A percentile compares a stretch with the other conserved stretches of the same genome.
Evolutionary conservation across 148 eudicot species (phyloP).

Genomic region (Polygonum aviculare): DNA sequence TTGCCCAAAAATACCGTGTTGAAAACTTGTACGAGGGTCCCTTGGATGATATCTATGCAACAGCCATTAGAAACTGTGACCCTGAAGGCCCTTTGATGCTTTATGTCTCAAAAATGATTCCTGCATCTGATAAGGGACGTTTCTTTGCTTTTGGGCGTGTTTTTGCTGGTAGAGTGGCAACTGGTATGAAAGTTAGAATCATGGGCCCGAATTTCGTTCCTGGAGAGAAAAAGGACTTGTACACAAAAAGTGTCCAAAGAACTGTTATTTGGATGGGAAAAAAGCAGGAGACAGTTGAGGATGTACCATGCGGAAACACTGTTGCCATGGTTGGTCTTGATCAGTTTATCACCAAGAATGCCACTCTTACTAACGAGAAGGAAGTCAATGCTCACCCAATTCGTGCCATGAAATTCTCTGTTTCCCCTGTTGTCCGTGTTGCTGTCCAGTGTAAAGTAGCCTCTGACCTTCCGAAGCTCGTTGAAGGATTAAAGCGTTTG

Average conservation of each 20-base stretch:
- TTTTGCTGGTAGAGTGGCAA: conserved; percentile 59
- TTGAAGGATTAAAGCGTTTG: conserved; percentile 71
- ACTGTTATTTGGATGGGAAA: conserved; percentile 91
- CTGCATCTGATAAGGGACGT: conserved; percentile 66
- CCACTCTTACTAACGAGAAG: conserved; percentile 71
- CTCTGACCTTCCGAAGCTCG: conserved; percentile 81
- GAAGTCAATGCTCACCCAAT: conserved; percentile 82
- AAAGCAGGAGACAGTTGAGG: conserved; percentile 84
- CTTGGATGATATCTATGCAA: conserved; percentile 43
- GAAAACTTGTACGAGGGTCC: conserved; percentile 46
- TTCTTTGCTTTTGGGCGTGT: conserved; percentile 82
- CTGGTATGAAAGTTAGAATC: conserved; percentile 82
- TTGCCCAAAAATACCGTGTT: conserved; percentile 48
- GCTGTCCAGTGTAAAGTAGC: conserved; percentile 90
- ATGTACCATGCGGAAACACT: conserved; percentile 81
- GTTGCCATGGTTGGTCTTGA: conserved; percentile 82
- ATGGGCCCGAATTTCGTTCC: conserved; percentile 86
- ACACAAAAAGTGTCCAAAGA: conserved; percentile 67
- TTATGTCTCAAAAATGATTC: conserved; percentile 38
- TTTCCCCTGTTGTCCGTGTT: conserved; percentile 81
- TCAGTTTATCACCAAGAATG: conserved; percentile 72
- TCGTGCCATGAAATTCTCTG: conserved; percentile 80
- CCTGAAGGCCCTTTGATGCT: conserved; percentile 50
- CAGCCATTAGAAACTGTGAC: conserved; percentile 75
- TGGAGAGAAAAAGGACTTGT: conserved; percentile 77